Evolutionary conservation across 73 alveolate species (phyloP), one percentile per base, ranked within the genome.

Genomic region (Diophrys sp.): DNA sequence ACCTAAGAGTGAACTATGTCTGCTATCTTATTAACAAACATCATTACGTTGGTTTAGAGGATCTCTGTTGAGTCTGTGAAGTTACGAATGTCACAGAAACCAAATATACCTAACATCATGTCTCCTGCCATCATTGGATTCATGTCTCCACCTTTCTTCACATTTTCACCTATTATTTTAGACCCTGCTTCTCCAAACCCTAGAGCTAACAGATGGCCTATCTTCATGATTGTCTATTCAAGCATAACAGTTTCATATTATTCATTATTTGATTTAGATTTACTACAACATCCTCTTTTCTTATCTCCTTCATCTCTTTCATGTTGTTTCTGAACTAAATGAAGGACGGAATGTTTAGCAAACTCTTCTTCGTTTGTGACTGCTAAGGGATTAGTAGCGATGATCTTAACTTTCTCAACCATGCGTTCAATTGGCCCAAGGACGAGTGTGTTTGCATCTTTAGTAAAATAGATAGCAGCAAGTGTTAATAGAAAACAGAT

Each of bases 1-100:
- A 96, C 98, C 57, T 78, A 80, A 11, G 96, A 88, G 84, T 98
- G 99, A 23, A 95, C 99, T 29, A 98, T 95, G 57, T 93, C 92
- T 2, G 99, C 99, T 23, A 96, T 93, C 80, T 95, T 96, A 77
- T 96, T 96, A 27, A 96, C 99, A 81, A 95, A 89, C 62, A 93
- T 87, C 96, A 96, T 92, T 18, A 96, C 99, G 34, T 87, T 96
- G 87, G 93, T 96, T 89, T 85, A 81, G 23, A 95, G 77, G 1
- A 90, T 90, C 79, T 92, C 96, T 14, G 96, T 88, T 2, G 96
- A 87, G 71, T 94, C 98, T 2, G 97, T 88, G 79, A 94, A 94
- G 54, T 94, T 87, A 29, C 97, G 75, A 28, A 94, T 94, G 74
- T 92, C 97, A 74, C 98, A 94, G 76, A 94, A 94, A 2, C 97